phyloP scores from a whole-genome alignment of 2,329 filamentous ascomycete species.

The Paradendryphiella salina region DNA sequence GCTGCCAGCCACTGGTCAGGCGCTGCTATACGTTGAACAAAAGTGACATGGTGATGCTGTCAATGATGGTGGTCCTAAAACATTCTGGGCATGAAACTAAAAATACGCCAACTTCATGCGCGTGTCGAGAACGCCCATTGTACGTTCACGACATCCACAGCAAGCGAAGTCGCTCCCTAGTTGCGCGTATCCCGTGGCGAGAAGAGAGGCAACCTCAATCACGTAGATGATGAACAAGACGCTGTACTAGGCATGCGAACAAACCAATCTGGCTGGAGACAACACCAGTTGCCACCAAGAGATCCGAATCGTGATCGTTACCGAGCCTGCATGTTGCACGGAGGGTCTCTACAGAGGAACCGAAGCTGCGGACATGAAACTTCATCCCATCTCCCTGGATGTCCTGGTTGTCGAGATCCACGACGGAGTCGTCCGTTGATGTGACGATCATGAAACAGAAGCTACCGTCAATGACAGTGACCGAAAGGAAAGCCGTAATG shows the following conservation, averaged over 20 bases:
- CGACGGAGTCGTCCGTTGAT: constrained; percentile 6
- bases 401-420: constrained; percentile 8
- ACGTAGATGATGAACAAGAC: neutral
- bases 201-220: too few species aligned
- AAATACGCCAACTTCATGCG: constrained; percentile 10
- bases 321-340: neutral
- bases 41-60: constrained; percentile 1
- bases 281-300: neutral
- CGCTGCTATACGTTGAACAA: constrained; percentile 18
- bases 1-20: constrained; percentile 1
- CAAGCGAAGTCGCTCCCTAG: neutral
- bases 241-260: neutral
- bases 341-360: neutral
- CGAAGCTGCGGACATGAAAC: neutral
- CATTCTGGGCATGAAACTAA: constrained; percentile 28
- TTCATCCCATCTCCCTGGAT: constrained; percentile 2
- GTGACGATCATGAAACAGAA: constrained; percentile 17
- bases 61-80: constrained; percentile 24
- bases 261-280: too few species aligned
- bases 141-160: too few species aligned
- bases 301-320: neutral
- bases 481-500: neutral
- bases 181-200: too few species aligned
- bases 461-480: constrained; percentile 1
- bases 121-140: neutral